Conservation (phyloP, 2,329 filamentous ascomycete species). For the Lasiodiplodia sp. region DNA sequence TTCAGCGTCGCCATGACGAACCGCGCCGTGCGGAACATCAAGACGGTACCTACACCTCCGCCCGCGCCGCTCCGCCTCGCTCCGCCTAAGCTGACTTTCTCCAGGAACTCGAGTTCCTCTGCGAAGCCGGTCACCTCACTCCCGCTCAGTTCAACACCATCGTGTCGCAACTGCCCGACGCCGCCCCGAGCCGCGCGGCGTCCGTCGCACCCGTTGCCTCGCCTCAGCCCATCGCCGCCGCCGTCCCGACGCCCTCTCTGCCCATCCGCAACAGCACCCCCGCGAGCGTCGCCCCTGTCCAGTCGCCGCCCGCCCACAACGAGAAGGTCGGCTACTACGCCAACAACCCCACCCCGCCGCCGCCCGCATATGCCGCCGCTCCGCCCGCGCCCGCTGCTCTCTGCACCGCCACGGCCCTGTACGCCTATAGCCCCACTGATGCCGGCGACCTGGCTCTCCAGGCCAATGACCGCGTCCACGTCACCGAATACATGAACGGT, state of each 20-base stretch:
- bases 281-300: conserved; percentile 39
- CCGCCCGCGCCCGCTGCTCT: conserved; percentile 64
- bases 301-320: conserved; percentile 41
- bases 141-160: conserved; percentile 79
- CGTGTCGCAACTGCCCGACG: conserved; percentile 77
- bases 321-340: conserved; percentile 53
- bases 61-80: not conserved
- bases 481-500: conserved; percentile 88
- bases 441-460: conserved; percentile 82
- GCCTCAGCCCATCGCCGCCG: conserved; percentile 38
- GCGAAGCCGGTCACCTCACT: conserved; percentile 81
- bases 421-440: conserved; percentile 81
- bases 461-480: conserved; percentile 79
- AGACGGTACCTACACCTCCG: conserved; percentile 67
- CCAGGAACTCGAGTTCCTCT: conserved; percentile 89
- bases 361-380: conserved; percentile 55
- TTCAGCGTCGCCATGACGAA: conserved; percentile 71
- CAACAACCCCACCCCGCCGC: conserved; percentile 42
- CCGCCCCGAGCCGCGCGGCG: conserved; percentile 57
- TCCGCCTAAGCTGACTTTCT: conserved; percentile 32
- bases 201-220: conserved; percentile 34
- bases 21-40: conserved; percentile 85
- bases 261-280: conserved; percentile 37
- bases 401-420: conserved; percentile 79
- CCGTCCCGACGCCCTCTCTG: conserved; percentile 43